A percentile compares a stretch with the other conserved stretches of the same genome.
Evolutionary conservation across 1,284 basidiomycete genomes (phyloP).

Genomic region (Moniliella sp.): DNA sequence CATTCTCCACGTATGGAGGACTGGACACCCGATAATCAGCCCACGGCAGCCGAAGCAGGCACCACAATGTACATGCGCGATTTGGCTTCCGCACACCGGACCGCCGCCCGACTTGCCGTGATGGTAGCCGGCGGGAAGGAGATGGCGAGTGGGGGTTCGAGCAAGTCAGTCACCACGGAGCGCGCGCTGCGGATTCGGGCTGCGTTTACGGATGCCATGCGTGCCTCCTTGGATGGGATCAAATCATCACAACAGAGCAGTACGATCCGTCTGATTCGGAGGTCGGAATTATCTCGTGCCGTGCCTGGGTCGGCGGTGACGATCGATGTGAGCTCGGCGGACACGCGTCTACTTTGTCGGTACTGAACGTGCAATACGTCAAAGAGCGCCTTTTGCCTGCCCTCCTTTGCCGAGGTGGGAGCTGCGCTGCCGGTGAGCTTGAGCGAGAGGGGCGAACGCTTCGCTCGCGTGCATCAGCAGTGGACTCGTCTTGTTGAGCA

Average conservation of each 20-base stretch:
- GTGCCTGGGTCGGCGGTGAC: slow-evolving; percentile 13
- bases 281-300: no score
- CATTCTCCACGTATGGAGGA: slow-evolving; percentile 66
- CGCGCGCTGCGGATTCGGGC: no score
- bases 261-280: no score
- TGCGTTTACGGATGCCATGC: slow-evolving; percentile 66
- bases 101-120: slow-evolving; percentile 56
- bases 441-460: slow-evolving; percentile 52
- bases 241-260: slow-evolving; percentile 38
- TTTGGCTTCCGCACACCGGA: slow-evolving; percentile 61
- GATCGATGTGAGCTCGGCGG: slow-evolving; percentile 35
- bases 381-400: slow-evolving; percentile 50
- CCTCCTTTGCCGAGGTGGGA: slow-evolving; percentile 60
- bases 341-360: slow-evolving; percentile 67
- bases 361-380: slow-evolving; percentile 69
- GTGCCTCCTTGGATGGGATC: slow-evolving; percentile 71
- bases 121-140: slow-evolving; percentile 68
- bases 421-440: slow-evolving; percentile 54
- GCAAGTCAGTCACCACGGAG: no score
- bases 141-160: no score
- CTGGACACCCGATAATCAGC: slow-evolving; percentile 57
- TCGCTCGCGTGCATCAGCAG: slow-evolving; percentile 52
- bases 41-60: slow-evolving; percentile 25
- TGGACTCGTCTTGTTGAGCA: slow-evolving; percentile 70
- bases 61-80: slow-evolving; percentile 45